Conservation (phyloP, 78 protist genomes). For the Corallochytrium limacisporum region DNA sequence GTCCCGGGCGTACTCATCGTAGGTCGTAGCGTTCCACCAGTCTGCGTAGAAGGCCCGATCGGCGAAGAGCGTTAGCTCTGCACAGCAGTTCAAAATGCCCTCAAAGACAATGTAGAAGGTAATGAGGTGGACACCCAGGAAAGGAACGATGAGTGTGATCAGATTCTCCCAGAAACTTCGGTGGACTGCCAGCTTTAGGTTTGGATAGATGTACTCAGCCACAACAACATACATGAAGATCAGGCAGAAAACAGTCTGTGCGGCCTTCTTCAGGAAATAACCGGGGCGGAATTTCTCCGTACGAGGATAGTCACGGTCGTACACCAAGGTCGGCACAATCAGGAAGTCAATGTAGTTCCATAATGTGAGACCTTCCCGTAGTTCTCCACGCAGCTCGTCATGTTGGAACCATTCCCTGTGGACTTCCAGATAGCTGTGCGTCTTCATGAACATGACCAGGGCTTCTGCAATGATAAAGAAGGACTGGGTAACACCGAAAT, state of each 20-base stretch:
- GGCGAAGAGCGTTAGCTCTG: constrained; percentile 29
- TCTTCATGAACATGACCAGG: too few relatives aligned
- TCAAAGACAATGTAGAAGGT: constrained; percentile 31
- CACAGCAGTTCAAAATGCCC: constrained; percentile 3
- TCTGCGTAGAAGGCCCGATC: constrained; percentile 21
- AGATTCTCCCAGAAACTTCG: too few relatives aligned
- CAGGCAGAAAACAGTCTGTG: not conserved
- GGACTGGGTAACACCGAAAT: too few relatives aligned
- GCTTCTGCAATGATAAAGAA: too few relatives aligned
- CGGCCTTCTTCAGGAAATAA: not conserved
- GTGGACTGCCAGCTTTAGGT: too few relatives aligned
- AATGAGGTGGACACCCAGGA: constrained; percentile 13
- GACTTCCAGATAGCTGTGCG: too few relatives aligned
- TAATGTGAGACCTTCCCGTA: too few relatives aligned
- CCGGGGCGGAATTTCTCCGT: not conserved
- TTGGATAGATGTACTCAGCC: not conserved
- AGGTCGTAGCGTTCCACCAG: constrained; percentile 37
- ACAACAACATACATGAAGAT: not conserved
- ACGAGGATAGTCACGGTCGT: constrained; percentile 18
- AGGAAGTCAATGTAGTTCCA: constrained; percentile 9
- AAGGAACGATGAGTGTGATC: too few relatives aligned
- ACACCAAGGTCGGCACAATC: constrained; percentile 9
- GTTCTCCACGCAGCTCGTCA: too few relatives aligned
- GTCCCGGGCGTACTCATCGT: not conserved
- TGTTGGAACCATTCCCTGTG: too few relatives aligned